phyloP scores from a whole-genome alignment of 2,329 filamentous ascomycete species.

The Fusarium lyarnte region DNA sequence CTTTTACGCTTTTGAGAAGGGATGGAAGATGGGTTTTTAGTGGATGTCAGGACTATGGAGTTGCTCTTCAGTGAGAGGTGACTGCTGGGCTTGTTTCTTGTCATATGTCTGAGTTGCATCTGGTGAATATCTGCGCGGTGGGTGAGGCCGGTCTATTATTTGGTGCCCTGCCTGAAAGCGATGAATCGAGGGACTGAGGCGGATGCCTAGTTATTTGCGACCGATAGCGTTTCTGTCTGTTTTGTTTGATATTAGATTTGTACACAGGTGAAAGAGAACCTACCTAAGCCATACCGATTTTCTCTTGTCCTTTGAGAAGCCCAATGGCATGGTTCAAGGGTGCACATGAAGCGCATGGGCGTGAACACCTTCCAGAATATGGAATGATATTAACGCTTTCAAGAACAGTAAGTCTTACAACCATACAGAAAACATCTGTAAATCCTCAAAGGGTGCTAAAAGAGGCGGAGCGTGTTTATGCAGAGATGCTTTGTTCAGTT shows the following conservation, averaged over 20 bases:
- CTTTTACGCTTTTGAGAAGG: not conserved
- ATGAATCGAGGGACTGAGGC: accelerated
- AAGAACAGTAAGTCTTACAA: not conserved
- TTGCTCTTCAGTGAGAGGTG: not conserved
- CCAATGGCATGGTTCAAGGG: accelerated
- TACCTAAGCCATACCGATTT: accelerated
- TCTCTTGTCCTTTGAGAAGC: too few species aligned
- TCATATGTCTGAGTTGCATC: too few species aligned
- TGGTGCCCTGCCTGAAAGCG: not conserved
- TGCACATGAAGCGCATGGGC: too few species aligned
- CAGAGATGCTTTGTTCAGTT: not conserved
- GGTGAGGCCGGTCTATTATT: not conserved
- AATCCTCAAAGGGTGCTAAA: not conserved
- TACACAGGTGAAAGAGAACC: not conserved
- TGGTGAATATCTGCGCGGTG: not conserved
- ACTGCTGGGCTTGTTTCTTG: not conserved
- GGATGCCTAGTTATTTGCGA: not conserved
- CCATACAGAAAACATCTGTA: accelerated
- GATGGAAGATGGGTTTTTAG: conserved; percentile 1
- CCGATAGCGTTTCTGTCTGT: not conserved
- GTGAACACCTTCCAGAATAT: not conserved
- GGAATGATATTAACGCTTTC: too few species aligned
- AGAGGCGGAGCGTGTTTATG: not conserved
- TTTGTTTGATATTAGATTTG: accelerated
- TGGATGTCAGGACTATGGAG: conserved; percentile 10